Evolutionary conservation across 2,329 filamentous ascomycete genomes (phyloP), one percentile per base, ranked within the genome.

Genomic region (Fusarium coicis): DNA sequence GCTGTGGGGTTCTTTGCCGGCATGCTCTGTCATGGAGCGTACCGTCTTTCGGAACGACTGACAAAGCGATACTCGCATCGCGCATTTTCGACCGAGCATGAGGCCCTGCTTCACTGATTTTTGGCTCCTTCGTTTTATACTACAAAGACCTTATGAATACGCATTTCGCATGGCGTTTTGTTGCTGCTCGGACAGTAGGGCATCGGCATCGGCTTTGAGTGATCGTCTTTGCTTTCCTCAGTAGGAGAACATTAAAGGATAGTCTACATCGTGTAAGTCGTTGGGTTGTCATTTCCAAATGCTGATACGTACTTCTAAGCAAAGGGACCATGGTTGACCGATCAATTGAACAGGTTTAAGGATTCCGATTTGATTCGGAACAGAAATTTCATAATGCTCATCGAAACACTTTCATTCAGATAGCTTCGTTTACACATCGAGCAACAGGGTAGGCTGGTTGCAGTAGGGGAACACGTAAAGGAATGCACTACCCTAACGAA

Each of bases 1-100:
- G 95, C 92, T 0, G 89, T 97, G 10, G 96, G 96, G 0, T 97
- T 98, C 77, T 68, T 93, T 19, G 93, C 92, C 0, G 96, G 96
- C 0, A 89, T 97, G 86, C 80, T 93, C 7, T 97, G 94, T 80
- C 90, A 96, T 81, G 92, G 88, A 83, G 89, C 90, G 0, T 93
- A 95, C 78, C 80, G 83, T 70, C 49, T 88, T 71, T 81, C 83
- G 0, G 85, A 85, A 76, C 81, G 82, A 73, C 37, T 88, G 68
- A 75, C 79, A 3, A 82, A 84, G 58, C 83, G 84, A 79, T 79
- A 80, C 47, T 70, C 67, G 18, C 53, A 70, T 36, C 69, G 69
- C 4, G 64, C 55, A n/a, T 68, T 73, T 32, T 57, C 74, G n/a
- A 73, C 66, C 21, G 82, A 83, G 63, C 71, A 75, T 23, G 72